Conservation (phyloP, 768 basidiomycete genomes). For the Tephrocybe sp. region DNA sequence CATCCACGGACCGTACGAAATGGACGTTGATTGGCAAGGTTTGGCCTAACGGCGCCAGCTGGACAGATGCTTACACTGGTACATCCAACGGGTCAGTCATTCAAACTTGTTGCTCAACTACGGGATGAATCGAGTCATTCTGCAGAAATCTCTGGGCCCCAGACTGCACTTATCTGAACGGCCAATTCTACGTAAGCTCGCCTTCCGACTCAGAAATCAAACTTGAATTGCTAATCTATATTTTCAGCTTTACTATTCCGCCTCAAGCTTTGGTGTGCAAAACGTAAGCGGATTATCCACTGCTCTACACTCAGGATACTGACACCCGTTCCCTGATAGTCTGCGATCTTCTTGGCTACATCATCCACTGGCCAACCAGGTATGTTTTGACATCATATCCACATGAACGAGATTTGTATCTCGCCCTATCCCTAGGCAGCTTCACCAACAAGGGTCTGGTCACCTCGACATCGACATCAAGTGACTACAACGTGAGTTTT, state of each 20-base stretch:
- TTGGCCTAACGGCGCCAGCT: conserved; percentile 48
- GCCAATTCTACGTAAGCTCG: conserved; percentile 24
- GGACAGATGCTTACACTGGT: conserved; percentile 47
- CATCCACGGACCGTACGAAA: conserved; percentile 43
- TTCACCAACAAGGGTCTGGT: conserved; percentile 48
- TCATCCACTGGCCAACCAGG: conserved; percentile 47
- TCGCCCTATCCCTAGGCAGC: conserved; percentile 24
- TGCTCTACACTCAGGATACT: conserved; percentile 23
- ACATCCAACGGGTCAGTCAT: not conserved
- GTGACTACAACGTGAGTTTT: conserved; percentile 39
- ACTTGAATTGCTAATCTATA: not conserved
- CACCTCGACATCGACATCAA: conserved; percentile 35
- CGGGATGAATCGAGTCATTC: not conserved
- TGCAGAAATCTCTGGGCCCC: conserved; percentile 38
- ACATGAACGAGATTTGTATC: conserved; percentile 25
- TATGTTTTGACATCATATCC: no score
- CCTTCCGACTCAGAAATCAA: no score
- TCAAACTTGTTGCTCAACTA: not conserved
- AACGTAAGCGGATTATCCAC: conserved; percentile 34
- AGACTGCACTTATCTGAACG: conserved; percentile 32
- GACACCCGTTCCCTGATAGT: conserved; percentile 23
- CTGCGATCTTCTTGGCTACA: conserved; percentile 54
- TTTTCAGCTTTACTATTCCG: conserved; percentile 36
- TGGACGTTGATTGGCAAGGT: conserved; percentile 46
- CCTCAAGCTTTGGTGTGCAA: conserved; percentile 52